A percentile compares a stretch with the other conserved stretches of the same genome.
These are phyloP conservation scores for Aspergillus puulaauensis DNA, from an alignment of 2,329 filamentous ascomycete genomes.

Conservation along the genomic window DNA sequence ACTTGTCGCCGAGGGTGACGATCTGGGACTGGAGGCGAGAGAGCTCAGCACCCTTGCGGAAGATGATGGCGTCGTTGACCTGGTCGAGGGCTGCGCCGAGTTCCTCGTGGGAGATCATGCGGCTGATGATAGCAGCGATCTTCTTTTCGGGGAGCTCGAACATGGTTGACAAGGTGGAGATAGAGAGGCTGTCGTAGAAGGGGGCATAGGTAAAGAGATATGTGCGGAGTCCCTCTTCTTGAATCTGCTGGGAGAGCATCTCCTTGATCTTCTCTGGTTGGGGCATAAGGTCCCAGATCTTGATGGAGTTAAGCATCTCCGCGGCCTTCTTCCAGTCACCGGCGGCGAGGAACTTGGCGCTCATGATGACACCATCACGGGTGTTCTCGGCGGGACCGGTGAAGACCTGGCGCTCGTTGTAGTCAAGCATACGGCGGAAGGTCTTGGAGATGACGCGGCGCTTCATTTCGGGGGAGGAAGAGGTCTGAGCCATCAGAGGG, in stretches of 20 bases:
- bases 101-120: conserved; percentile 99
- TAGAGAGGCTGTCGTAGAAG: conserved; percentile 94
- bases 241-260: conserved; percentile 97
- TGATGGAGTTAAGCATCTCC: conserved; percentile 92
- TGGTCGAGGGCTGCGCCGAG: conserved; percentile 94
- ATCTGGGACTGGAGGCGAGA: conserved; percentile 93
- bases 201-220: conserved; percentile 99
- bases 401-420: conserved; percentile 99
- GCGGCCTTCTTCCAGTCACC: conserved; percentile 99
- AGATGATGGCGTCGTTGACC: conserved; percentile 95
- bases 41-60: conserved; percentile 98
- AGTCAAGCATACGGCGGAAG: conserved; percentile 98
- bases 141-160: conserved; percentile 91
- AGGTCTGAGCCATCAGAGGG: conserved; percentile 91
- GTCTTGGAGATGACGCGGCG: conserved; percentile 99
- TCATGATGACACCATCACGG: conserved; percentile 98
- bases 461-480: conserved; percentile 93
- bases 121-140: conserved; percentile 91
- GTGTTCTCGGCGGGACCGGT: conserved; percentile 98
- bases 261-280: conserved; percentile 89
- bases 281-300: conserved; percentile 99
- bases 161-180: conserved; percentile 84
- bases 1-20: conserved; percentile 92
- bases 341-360: conserved; percentile 91
- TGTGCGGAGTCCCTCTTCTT: conserved; percentile 95